Evolutionary conservation across 352 stramenopile genomes (phyloP).

Genomic region (Phytophthora tubulina): DNA sequence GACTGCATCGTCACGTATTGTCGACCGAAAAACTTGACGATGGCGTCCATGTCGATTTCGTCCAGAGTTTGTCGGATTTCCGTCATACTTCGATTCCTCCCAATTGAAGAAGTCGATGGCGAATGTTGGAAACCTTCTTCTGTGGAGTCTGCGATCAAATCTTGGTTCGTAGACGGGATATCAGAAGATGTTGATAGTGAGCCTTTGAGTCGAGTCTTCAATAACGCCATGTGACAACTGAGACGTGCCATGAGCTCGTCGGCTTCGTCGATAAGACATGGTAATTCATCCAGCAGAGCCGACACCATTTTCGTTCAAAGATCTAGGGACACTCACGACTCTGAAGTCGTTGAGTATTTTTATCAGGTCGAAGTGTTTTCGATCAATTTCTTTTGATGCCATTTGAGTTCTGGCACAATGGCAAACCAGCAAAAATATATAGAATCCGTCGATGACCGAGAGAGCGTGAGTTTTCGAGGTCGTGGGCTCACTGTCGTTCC

Average conservation of each 20-base stretch:
- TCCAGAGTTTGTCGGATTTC: constrained; percentile 23
- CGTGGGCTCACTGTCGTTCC: constrained; percentile 51
- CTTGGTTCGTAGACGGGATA: constrained; percentile 9
- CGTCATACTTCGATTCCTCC: constrained; percentile 8
- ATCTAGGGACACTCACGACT: not conserved
- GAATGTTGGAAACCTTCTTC: constrained; percentile 13
- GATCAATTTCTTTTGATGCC: not conserved
- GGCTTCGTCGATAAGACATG: constrained; percentile 66
- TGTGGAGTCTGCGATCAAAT: not conserved
- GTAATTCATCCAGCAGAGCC: constrained; percentile 69
- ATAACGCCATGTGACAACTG: constrained; percentile 46
- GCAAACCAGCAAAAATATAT: constrained; percentile 17
- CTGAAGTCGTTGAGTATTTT: constrained; percentile 32
- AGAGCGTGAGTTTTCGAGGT: constrained; percentile 50
- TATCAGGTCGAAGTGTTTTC: constrained; percentile 9
- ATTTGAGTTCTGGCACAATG: constrained; percentile 16
- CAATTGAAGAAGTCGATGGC: not conserved
- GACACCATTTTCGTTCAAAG: constrained; percentile 50
- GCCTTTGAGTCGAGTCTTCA: constrained; percentile 22
- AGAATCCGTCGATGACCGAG: constrained; percentile 34
- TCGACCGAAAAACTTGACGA: constrained; percentile 56
- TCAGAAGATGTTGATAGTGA: not conserved
- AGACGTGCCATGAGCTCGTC: constrained; percentile 67
- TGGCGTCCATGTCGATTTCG: constrained; percentile 37
- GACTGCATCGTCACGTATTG: constrained; percentile 56